Evolutionary conservation across 2,329 filamentous ascomycete genomes (phyloP).

Genomic region (Phialophora tarda): DNA sequence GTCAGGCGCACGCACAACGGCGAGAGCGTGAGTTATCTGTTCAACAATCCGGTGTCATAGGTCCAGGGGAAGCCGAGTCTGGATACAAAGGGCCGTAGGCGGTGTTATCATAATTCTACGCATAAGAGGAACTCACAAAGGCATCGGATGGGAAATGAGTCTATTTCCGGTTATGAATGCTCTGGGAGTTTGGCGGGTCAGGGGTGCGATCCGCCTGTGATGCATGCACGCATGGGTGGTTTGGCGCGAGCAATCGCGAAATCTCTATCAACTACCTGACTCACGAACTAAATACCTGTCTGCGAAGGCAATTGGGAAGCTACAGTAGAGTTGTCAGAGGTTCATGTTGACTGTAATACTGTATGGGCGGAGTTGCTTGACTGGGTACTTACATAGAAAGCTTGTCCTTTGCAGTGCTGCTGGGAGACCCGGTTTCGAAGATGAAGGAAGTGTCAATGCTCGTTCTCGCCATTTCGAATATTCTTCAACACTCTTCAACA

Average conservation of each 20-base stretch:
- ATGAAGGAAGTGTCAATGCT: not conserved
- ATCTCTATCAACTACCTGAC: not conserved
- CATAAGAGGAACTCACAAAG: not conserved
- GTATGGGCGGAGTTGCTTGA: not conserved
- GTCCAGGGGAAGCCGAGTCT: not conserved
- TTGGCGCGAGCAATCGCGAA: not conserved
- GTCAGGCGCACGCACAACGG: conserved; percentile 58
- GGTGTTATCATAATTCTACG: not conserved
- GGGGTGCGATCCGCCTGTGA: not conserved
- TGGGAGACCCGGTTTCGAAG: not conserved
- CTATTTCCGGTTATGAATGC: not conserved
- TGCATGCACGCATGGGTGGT: not conserved
- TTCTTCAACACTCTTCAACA: no score
- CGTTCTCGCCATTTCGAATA: no score
- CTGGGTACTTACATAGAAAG: not conserved
- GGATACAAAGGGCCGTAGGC: not conserved
- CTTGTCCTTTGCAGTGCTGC: not conserved
- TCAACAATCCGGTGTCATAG: conserved; percentile 43
- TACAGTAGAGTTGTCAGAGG: not conserved
- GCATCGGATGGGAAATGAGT: not conserved
- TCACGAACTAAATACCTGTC: not conserved
- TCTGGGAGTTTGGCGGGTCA: not conserved
- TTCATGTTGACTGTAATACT: not conserved
- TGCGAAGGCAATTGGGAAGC: not conserved
- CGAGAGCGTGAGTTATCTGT: conserved; percentile 59